phyloP scores from a whole-genome alignment of 1,284 basidiomycete genomes.

The Earliella scabrosa region DNA sequence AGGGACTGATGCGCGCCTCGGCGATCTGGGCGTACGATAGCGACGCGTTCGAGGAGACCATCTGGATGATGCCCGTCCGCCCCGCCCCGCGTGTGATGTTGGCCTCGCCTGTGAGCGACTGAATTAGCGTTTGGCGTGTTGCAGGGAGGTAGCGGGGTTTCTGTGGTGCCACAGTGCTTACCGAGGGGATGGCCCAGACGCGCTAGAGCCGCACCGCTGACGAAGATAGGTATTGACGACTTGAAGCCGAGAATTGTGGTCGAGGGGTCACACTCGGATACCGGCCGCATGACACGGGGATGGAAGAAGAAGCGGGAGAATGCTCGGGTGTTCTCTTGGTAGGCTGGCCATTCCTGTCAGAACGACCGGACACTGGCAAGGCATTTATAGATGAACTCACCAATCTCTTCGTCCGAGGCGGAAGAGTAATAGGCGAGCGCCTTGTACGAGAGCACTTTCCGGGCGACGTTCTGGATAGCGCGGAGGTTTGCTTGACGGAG shows the following conservation, averaged over 20 bases:
- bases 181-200: slow-evolving; percentile 86
- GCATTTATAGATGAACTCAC: slow-evolving; percentile 54
- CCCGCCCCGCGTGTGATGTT: slow-evolving; percentile 83
- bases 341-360: slow-evolving; percentile 43
- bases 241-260: slow-evolving; percentile 79
- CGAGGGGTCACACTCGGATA: slow-evolving; percentile 72
- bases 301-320: slow-evolving; percentile 85
- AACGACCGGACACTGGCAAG: slow-evolving; percentile 6
- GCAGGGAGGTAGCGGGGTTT: neutral
- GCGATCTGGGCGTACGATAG: slow-evolving; percentile 78
- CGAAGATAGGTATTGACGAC: slow-evolving; percentile 83
- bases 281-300: slow-evolving; percentile 76
- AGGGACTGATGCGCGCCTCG: slow-evolving; percentile 52
- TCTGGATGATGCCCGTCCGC: slow-evolving; percentile 80
- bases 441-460: slow-evolving; percentile 70
- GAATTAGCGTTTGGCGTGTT: neutral
- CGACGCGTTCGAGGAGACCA: slow-evolving; percentile 89
- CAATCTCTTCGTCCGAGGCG: slow-evolving; percentile 80
- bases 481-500: neutral
- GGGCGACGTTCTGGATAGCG: slow-evolving; percentile 52
- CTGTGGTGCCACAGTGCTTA: slow-evolving; percentile 24
- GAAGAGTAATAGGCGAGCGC: slow-evolving; percentile 85
- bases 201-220: slow-evolving; percentile 87
- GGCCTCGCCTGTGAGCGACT: slow-evolving; percentile 68
- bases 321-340: slow-evolving; percentile 69